Percentiles rank a stretch among this genome's conserved stretches.
These are phyloP conservation scores for Barbarea vulgaris DNA, from an alignment of 345 rosid species.

Conservation along the genomic window DNA sequence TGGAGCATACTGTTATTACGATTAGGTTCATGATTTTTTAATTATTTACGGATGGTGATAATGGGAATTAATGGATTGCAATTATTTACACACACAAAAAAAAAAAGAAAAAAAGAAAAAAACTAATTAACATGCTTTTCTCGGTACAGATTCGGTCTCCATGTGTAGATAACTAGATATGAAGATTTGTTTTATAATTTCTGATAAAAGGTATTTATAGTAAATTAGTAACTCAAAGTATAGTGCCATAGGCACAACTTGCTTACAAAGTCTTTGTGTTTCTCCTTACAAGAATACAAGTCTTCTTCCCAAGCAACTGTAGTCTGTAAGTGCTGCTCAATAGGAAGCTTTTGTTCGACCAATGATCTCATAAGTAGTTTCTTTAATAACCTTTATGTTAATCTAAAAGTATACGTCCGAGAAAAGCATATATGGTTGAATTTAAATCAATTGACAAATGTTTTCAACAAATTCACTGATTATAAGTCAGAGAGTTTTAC, in stretches of 20 bases:
- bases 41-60: no score
- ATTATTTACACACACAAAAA: no score
- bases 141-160: not conserved
- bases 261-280: not conserved
- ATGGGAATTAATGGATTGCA: not conserved
- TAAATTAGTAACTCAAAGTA: not conserved
- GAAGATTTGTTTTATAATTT: not conserved
- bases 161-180: not conserved
- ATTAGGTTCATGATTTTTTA: no score
- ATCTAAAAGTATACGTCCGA: not conserved
- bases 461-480: not conserved
- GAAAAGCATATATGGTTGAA: not conserved
- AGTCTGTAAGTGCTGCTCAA: not conserved
- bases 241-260: not conserved
- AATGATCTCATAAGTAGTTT: not conserved
- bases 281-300: not conserved
- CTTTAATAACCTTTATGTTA: not conserved
- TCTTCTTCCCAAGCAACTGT: no score
- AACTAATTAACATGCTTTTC: not conserved
- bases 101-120: no score
- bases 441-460: not conserved
- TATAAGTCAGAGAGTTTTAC: conserved; percentile 6
- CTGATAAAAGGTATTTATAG: not conserved
- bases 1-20: no score
- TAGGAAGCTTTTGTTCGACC: not conserved